Evolutionary conservation across 164 flowering plant species (phyloP).

Genomic region (Pachysandra terminalis): DNA sequence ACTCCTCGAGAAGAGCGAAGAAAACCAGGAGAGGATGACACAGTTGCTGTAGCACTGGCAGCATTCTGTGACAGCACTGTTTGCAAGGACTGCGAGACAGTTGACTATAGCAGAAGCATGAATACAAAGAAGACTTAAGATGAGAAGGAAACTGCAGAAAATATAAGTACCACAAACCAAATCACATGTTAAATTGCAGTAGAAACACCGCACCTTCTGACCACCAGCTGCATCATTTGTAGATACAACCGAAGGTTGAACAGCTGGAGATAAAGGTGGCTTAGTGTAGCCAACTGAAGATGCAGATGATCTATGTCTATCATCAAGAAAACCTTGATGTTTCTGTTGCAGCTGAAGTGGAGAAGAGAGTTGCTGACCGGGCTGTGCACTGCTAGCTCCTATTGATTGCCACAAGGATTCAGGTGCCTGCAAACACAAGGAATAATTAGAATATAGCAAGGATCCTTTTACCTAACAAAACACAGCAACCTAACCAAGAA

Average conservation of each 20-base stretch:
- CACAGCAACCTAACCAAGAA: not conserved
- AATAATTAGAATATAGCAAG: not conserved
- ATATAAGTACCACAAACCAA: not conserved
- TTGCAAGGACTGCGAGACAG: constrained; percentile 22
- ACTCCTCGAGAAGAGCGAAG: constrained; percentile 73
- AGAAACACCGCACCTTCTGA: constrained; percentile 48
- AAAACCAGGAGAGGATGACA: constrained; percentile 56
- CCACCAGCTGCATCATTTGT: constrained; percentile 30
- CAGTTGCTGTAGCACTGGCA: constrained; percentile 31
- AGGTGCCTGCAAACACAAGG: constrained; percentile 24
- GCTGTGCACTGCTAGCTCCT: constrained; percentile 37
- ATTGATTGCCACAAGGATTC: constrained; percentile 44
- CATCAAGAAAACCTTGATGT: constrained; percentile 53
- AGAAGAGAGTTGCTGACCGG: constrained; percentile 52
- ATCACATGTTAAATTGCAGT: not conserved
- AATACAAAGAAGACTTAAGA: not conserved
- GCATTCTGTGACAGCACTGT: constrained; percentile 40
- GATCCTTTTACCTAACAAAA: not conserved
- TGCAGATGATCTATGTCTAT: constrained; percentile 45
- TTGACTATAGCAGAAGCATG: not conserved
- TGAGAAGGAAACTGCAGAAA: not conserved
- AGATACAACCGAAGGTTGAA: constrained; percentile 34
- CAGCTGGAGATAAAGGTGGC: constrained; percentile 54
- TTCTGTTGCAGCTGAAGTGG: constrained; percentile 60
- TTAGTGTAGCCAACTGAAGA: constrained; percentile 37